A percentile compares a stretch with the other conserved stretches of the same genome.
Evolutionary conservation across 1,139 yeast genomes (phyloP).

Genomic region (Yamadazyma kanchanaburiensis): DNA sequence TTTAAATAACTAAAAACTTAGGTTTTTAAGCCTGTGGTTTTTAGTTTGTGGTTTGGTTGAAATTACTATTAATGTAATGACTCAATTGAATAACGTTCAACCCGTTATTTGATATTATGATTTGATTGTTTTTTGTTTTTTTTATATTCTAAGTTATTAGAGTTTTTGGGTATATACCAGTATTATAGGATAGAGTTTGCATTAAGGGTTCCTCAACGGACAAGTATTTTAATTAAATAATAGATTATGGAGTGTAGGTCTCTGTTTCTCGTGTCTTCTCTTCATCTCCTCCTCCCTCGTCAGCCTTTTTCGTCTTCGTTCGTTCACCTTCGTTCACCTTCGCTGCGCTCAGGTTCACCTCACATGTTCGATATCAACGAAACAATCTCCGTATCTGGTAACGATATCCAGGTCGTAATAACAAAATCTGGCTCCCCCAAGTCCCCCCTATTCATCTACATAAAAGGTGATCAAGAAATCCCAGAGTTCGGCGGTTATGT

Average conservation of each 20-base stretch:
- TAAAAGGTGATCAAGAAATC: slow-evolving; percentile 5
- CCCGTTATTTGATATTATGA: slow-evolving; percentile 35
- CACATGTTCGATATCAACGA: too few relatives aligned
- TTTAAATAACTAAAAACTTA: slow-evolving; percentile 35
- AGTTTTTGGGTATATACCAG: slow-evolving; percentile 15
- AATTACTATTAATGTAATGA: slow-evolving; percentile 42
- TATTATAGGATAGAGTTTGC: slow-evolving; percentile 45
- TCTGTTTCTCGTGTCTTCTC: too few relatives aligned
- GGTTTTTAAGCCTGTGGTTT: slow-evolving; percentile 4
- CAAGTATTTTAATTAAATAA: slow-evolving; percentile 27
- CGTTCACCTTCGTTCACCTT: too few relatives aligned
- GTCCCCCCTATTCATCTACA: slow-evolving; percentile 13
- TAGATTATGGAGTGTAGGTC: too few relatives aligned
- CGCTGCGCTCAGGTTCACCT: too few relatives aligned
- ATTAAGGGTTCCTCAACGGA: slow-evolving; percentile 59
- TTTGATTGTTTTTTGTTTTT: slow-evolving; percentile 10
- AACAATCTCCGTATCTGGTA: slow-evolving; percentile 8
- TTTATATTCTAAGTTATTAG: slow-evolving; percentile 11
- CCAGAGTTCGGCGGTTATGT: slow-evolving; percentile 14
- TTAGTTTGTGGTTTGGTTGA: slow-evolving; percentile 12
- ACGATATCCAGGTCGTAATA: slow-evolving; percentile 9
- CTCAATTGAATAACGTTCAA: slow-evolving; percentile 49
- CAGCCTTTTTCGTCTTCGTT: neutral
- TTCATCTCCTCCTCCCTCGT: too few relatives aligned
- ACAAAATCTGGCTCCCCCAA: slow-evolving; percentile 4